These are phyloP conservation scores for Rubroboletus pulcherrimus DNA, from an alignment of 768 basidiomycete species.

Conservation along the genomic window DNA sequence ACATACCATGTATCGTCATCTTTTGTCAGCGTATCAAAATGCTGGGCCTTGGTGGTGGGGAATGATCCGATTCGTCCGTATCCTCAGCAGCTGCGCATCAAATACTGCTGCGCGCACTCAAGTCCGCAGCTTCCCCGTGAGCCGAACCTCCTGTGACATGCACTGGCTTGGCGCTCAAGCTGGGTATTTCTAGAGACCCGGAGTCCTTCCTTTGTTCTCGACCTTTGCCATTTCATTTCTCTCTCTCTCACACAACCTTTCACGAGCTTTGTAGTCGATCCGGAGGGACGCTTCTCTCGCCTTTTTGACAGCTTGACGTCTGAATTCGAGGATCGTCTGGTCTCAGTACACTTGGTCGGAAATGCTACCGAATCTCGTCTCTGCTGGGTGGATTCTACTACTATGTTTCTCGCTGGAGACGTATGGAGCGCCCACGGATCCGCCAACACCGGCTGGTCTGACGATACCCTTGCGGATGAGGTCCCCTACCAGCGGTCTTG, in stretches of 20 bases:
- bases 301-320: background rate
- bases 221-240: background rate
- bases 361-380: slow-evolving; percentile 16
- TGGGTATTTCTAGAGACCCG: slow-evolving; percentile 3
- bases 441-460: slow-evolving; percentile 8
- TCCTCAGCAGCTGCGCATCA: background rate
- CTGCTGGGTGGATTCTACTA: slow-evolving; percentile 8
- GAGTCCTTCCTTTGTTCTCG: background rate
- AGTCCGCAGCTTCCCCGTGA: background rate
- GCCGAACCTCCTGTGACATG: background rate
- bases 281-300: background rate
- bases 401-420: slow-evolving; percentile 11
- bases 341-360: background rate
- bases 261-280: background rate
- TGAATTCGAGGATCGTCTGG: background rate
- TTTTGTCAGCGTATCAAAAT: too few relatives aligned
- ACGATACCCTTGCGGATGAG: slow-evolving; percentile 22
- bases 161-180: background rate
- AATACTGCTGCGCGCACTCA: background rate
- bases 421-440: slow-evolving; percentile 13
- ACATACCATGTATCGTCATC: too few relatives aligned
- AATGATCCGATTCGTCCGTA: background rate
- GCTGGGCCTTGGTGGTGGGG: background rate
- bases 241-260: background rate
- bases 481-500: slow-evolving; percentile 2